These are phyloP conservation scores for Cordyceps farinosa DNA, from an alignment of 2,329 filamentous ascomycete species.

Conservation along the genomic window DNA sequence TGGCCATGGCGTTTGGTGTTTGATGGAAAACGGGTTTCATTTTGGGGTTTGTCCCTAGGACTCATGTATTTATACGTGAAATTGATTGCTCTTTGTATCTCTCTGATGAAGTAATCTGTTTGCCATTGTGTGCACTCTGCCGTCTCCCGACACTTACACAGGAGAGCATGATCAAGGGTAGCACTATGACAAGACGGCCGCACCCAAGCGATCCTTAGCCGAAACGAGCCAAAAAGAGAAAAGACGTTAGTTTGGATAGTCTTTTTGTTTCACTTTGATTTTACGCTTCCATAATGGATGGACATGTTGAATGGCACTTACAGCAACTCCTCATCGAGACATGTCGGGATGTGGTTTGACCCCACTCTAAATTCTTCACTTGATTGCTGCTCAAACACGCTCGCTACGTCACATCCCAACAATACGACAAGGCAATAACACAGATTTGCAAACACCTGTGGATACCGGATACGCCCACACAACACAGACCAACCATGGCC, in stretches of 20 bases:
- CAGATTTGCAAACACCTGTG: neutral
- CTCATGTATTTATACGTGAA: neutral
- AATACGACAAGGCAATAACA: neutral
- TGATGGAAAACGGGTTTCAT: neutral
- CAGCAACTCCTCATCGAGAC: too few species aligned
- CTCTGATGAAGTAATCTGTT: neutral
- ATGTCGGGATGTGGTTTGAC: neutral
- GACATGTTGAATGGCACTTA: too few species aligned
- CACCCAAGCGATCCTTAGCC: too few species aligned
- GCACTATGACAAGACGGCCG: neutral
- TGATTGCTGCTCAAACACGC: neutral
- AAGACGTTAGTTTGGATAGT: too few species aligned
- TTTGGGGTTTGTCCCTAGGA: too few species aligned
- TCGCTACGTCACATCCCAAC: neutral
- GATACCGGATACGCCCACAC: neutral
- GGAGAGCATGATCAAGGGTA: neutral
- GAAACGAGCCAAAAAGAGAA: neutral
- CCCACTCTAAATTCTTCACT: slow-evolving; percentile 8
- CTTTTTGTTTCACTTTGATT: too few species aligned
- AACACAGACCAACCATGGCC: neutral
- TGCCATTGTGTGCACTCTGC: neutral
- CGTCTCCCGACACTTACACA: neutral
- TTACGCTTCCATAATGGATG: too few species aligned
- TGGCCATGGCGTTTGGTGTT: neutral
- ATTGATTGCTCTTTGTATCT: neutral